These are phyloP conservation scores for Pterocarpus santalinus DNA, from an alignment of 306 rosid species.

Conservation along the genomic window DNA sequence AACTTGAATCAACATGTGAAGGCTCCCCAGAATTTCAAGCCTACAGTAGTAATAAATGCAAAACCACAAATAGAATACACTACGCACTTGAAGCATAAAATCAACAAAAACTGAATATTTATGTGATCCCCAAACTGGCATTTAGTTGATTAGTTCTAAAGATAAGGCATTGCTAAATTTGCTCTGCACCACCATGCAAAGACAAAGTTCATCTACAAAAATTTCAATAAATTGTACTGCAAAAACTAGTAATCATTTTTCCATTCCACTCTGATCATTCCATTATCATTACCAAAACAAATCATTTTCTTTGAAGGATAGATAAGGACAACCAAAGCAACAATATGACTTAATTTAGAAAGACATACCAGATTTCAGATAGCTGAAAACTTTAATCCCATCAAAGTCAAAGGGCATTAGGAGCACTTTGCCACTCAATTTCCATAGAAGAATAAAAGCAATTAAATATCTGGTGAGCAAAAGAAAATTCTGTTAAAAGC, in stretches of 20 bases:
- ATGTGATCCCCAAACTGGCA: slow-evolving; percentile 7
- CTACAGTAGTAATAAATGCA: slow-evolving; percentile 21
- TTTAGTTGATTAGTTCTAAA: slow-evolving; percentile 18
- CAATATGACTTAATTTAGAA: slow-evolving; percentile 34
- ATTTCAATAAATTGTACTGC: slow-evolving; percentile 10
- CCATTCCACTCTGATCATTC: slow-evolving; percentile 19
- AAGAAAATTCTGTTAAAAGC: slow-evolving; percentile 46
- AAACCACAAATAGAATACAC: slow-evolving; percentile 27
- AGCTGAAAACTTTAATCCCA: slow-evolving; percentile 71
- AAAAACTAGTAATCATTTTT: slow-evolving; percentile 16
- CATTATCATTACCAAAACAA: slow-evolving; percentile 19
- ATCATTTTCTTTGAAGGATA: slow-evolving; percentile 6
- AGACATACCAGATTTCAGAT: slow-evolving; percentile 82
- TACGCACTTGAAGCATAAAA: slow-evolving; percentile 17
- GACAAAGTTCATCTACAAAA: slow-evolving; percentile 10
- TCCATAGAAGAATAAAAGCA: slow-evolving; percentile 86
- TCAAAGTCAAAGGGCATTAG: slow-evolving; percentile 70
- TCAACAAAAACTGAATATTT: slow-evolving; percentile 24
- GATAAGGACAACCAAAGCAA: slow-evolving; percentile 31
- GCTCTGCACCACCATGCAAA: slow-evolving; percentile 10
- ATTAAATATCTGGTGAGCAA: slow-evolving; percentile 73
- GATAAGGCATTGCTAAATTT: slow-evolving; percentile 7
- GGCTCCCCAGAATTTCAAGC: slow-evolving; percentile 21
- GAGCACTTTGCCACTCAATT: slow-evolving; percentile 68
- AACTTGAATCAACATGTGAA: slow-evolving; percentile 22